These are phyloP conservation scores for Leccinum subrobustum DNA, from an alignment of 1,284 basidiomycete genomes.

Conservation along the genomic window DNA sequence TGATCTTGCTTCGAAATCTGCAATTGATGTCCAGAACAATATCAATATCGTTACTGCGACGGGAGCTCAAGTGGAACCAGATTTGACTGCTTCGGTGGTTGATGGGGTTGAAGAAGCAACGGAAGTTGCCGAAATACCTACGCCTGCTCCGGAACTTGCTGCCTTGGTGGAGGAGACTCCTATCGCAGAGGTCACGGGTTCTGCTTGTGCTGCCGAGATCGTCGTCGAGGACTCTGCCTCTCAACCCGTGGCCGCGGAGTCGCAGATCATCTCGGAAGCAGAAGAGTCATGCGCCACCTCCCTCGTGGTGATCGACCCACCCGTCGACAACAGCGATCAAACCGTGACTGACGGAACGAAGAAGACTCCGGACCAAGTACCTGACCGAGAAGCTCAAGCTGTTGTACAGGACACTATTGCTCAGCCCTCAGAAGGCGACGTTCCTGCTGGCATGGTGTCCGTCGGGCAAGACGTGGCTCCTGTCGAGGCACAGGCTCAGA, in stretches of 20 bases:
- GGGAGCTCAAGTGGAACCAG: slow-evolving; percentile 16
- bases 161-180: slow-evolving; percentile 40
- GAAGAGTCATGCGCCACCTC: neutral
- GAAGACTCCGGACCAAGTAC: slow-evolving; percentile 5
- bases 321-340: neutral
- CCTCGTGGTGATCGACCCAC: neutral
- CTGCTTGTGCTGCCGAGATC: neutral
- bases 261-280: neutral
- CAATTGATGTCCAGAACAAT: neutral
- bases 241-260: slow-evolving; percentile 10
- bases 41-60: slow-evolving; percentile 10
- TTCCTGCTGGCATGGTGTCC: neutral
- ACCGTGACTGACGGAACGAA: slow-evolving; percentile 4
- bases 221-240: neutral
- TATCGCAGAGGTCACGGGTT: slow-evolving; percentile 37
- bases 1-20: slow-evolving; percentile 5
- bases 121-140: slow-evolving; percentile 18
- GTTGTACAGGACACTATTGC: slow-evolving; percentile 1
- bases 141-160: slow-evolving; percentile 36
- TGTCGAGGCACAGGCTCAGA: slow-evolving; percentile 8
- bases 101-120: slow-evolving; percentile 14
- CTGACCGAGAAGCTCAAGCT: slow-evolving; percentile 4
- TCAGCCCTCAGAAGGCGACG: neutral
- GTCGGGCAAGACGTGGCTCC: neutral
- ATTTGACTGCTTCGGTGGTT: slow-evolving; percentile 2